Evolutionary conservation across 257 asterid genomes (phyloP), one percentile per base, ranked within the genome.

Genomic region (Ocimum tenuiflorum): DNA sequence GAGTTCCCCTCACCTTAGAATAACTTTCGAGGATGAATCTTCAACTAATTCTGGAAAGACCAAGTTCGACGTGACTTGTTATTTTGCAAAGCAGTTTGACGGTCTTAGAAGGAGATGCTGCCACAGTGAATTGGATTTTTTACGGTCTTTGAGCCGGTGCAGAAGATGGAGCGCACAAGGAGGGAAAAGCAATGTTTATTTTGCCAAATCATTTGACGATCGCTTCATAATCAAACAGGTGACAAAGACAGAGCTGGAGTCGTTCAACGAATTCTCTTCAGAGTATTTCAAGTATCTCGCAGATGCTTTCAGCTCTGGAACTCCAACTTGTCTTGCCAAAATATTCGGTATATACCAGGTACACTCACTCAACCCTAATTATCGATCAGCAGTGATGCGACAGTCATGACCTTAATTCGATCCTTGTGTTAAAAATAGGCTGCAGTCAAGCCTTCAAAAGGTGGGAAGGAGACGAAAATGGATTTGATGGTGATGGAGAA

Each of bases 401-500:
- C n/a, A n/a, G n/a, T n/a, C n/a, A n/a, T n/a, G n/a, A n/a, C n/a
- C n/a, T n/a, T n/a, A n/a, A n/a, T n/a, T n/a, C n/a, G n/a, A n/a
- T n/a, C n/a, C n/a, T n/a, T n/a, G n/a, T n/a, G n/a, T n/a, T n/a
- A n/a, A n/a, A n/a, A n/a, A n/a, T 60, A 92, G 99, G 96, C 87
- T 19, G 72, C 77, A 0, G 78, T 86, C 19, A 90, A 85, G 74
- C n/a, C n/a, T n/a, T n/a, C n/a, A n/a, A 94, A 82, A 75, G 86
- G 96, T 13, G 92, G 96, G 31, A 88, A 86, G 71, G 99, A 94
- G 69, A 84, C 81, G 72, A 94, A 90, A 73, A 88, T 94, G 91
- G 99, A 94, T 72, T 57, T 94, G 74, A 90, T 90, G 88, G 95
- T 90, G 63, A 94, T 90, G 97, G 99, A 94, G 90, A 94, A 94